A percentile compares a stretch with the other conserved stretches of the same genome.
Evolutionary conservation across 163 green algal genomes (phyloP).

Genomic region (Scenedesmus sp.): DNA sequence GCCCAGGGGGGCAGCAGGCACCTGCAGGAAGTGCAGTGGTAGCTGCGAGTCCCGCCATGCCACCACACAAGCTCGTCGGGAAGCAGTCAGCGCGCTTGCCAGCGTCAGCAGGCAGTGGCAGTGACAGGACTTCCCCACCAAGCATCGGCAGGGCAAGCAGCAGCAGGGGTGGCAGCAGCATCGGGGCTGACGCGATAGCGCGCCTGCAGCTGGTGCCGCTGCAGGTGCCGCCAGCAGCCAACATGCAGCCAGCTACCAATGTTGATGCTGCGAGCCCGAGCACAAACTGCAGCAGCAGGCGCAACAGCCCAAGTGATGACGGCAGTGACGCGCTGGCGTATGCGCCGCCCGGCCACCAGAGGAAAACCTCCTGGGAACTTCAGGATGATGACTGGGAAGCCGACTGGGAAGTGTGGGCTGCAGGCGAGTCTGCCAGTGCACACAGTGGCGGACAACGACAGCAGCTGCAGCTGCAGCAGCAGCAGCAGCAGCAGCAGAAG

Average conservation of each 20-base stretch:
- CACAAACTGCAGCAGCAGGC: background rate
- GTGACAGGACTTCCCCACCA: too few relatives aligned
- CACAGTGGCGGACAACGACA: background rate
- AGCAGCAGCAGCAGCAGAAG: conserved; percentile 28
- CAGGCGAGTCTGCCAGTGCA: background rate
- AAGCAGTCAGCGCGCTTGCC: background rate
- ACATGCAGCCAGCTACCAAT: background rate
- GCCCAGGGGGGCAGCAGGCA: background rate
- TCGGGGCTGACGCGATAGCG: background rate
- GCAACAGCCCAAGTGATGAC: background rate
- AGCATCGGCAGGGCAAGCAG: too few relatives aligned
- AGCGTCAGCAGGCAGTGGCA: background rate
- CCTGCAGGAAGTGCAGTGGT: background rate
- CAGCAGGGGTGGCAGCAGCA: conserved; percentile 33
- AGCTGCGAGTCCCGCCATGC: background rate
- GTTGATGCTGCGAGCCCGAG: background rate
- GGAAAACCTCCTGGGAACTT: conserved; percentile 21
- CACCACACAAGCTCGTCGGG: background rate
- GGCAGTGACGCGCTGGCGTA: conserved; percentile 11
- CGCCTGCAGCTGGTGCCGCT: background rate
- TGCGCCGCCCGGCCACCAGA: conserved; percentile 24
- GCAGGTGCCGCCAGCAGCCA: background rate
- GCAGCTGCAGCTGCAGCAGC: too few relatives aligned
- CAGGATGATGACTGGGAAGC: conserved; percentile 28
- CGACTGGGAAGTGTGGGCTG: background rate